Evolutionary conservation across 805 yeast genomes (phyloP).

Genomic region (Teunomyces gatunensis): DNA sequence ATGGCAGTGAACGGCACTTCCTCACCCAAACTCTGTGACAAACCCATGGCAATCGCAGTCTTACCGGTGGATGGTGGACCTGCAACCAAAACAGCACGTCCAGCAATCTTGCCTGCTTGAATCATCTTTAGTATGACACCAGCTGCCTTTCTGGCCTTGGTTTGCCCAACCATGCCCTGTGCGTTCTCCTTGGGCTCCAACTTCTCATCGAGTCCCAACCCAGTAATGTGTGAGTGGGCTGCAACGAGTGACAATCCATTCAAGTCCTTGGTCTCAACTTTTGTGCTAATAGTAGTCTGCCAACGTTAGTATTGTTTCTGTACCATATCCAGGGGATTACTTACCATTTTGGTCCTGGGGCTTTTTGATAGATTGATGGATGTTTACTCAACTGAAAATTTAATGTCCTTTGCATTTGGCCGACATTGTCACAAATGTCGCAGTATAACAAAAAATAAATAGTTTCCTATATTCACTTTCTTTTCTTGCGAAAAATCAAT

Average conservation of each 20-base stretch:
- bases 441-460: background rate
- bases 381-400: background rate
- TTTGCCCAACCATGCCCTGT: slow-evolving; percentile 98
- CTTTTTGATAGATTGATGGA: background rate
- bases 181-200: slow-evolving; percentile 72
- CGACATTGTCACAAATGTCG: background rate
- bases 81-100: slow-evolving; percentile 91
- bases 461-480: background rate
- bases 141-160: slow-evolving; percentile 92
- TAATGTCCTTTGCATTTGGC: background rate
- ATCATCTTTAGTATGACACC: slow-evolving; percentile 93
- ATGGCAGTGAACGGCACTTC: slow-evolving; percentile 94
- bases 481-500: background rate
- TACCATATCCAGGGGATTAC: background rate
- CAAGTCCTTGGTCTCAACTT: slow-evolving; percentile 32
- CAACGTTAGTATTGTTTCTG: slow-evolving; percentile 8
- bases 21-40: slow-evolving; percentile 66
- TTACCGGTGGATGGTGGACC: slow-evolving; percentile 99
- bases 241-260: slow-evolving; percentile 72
- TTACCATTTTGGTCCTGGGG: slow-evolving; percentile 7
- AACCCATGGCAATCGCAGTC: slow-evolving; percentile 96
- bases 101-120: slow-evolving; percentile 92
- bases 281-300: slow-evolving; percentile 28
- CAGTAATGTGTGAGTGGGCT: slow-evolving; percentile 97
- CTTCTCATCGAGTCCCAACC: slow-evolving; percentile 92